Conservation (phyloP, 768 basidiomycete species). For the Amanita muscaria region DNA sequence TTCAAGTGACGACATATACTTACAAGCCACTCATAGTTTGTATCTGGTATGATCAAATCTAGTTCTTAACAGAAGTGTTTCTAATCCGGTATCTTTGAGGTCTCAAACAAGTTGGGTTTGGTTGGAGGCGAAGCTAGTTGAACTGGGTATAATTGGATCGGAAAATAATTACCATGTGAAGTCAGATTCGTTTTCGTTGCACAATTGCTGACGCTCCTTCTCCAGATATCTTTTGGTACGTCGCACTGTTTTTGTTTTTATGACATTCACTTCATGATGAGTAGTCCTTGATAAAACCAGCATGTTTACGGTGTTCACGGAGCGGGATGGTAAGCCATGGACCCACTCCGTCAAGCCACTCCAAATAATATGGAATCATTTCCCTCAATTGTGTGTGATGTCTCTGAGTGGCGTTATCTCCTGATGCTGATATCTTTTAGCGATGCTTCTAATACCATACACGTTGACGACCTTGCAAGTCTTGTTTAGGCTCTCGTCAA, state of each 20-base stretch:
- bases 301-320: conserved; percentile 85
- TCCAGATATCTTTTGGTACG: conserved; percentile 57
- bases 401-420: neutral
- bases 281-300: conserved; percentile 76
- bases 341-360: conserved; percentile 76
- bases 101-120: conserved; percentile 85
- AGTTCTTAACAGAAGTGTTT: neutral
- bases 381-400: conserved; percentile 63
- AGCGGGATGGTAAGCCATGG: conserved; percentile 63
- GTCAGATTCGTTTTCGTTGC: neutral
- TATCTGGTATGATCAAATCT: conserved; percentile 50
- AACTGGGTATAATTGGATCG: conserved; percentile 76
- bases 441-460: conserved; percentile 67
- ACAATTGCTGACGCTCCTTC: neutral
- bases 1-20: neutral
- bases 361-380: conserved; percentile 82
- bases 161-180: conserved; percentile 60
- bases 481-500: neutral
- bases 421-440: conserved; percentile 22
- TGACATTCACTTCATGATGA: neutral
- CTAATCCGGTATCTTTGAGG: conserved; percentile 29
- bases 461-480: conserved; percentile 76
- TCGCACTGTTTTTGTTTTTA: neutral
- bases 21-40: conserved; percentile 37
- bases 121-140: conserved; percentile 82